Base-by-base conservation (phyloP, 2,329 filamentous ascomycete species). In the Curvularia sp. region DNA sequence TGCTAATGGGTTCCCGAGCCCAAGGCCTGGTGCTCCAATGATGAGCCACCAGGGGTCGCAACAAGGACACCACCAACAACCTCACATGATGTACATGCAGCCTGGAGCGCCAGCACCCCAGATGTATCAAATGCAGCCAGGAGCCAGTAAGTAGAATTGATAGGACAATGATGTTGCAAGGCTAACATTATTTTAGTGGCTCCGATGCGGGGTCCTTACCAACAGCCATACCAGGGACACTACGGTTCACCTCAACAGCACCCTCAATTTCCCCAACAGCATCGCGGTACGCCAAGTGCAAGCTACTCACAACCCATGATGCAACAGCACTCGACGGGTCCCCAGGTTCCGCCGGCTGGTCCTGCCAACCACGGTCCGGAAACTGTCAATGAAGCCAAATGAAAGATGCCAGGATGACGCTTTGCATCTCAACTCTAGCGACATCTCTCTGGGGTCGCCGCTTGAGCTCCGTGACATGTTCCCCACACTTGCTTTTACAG, bases 21-120 rank as follows among this genome's bases (percentile, higher is more conserved):
- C 94, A 0, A 88, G 92, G 56, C 87, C 93, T 48, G 88, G 89
- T 49, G 74, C 95, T 12, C 89, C 92, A 1, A 92, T 96, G 88
- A 98, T 98, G 94, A 91, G 89, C 70, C 93, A 93, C 66, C 92
- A 97, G 79, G 92, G 92, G 55, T 97, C 93, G 28, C 94, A 97
- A 72, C 93, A 96, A 76, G 93, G 93, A 41, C 92, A 96, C 74
- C 82, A 83, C 56, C 82, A 83, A 48, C 81, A 87, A 81, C 62
- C 66, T 13, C 70, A 86, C 82, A 79, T 93, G 85, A 82, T 90
- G 86, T 84, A 82, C 63, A 91, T 93, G 88, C 90, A 88, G 69
- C 89, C 89, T 43, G 88, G 83, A 53, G 89, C 89, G 72, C 91
- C 89, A 72, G 89, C 88, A 70, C 90, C 92, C 73, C 89, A 90